These are phyloP conservation scores for Calamus simplicifolius DNA, from an alignment of 176 grass and related monocot genomes.

Conservation along the genomic window DNA sequence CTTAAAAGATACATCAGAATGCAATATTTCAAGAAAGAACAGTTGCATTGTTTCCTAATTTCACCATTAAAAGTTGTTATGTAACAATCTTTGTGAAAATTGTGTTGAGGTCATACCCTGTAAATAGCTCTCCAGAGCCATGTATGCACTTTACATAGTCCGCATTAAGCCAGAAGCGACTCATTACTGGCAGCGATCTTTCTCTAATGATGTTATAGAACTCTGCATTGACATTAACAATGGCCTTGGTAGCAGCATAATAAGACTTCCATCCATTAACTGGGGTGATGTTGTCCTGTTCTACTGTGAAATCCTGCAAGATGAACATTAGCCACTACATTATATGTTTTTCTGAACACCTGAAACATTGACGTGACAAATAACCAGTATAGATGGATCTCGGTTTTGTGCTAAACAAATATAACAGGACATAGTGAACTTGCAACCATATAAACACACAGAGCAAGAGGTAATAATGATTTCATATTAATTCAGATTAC, in stretches of 20 bases:
- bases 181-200: constrained; percentile 71
- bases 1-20: background rate
- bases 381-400: too few species aligned
- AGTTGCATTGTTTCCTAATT: too few species aligned
- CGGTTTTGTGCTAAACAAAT: too few species aligned
- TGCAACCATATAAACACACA: too few species aligned
- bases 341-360: too few species aligned
- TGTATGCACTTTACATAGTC: constrained; percentile 86
- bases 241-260: constrained; percentile 86
- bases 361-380: too few species aligned
- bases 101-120: constrained; percentile 46
- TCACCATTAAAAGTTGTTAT: too few species aligned
- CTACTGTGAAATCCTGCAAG: constrained; percentile 80
- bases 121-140: constrained; percentile 64
- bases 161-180: constrained; percentile 80
- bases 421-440: too few species aligned
- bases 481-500: too few species aligned
- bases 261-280: constrained; percentile 92
- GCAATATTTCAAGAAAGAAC: background rate
- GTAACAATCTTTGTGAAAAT: background rate
- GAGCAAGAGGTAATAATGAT: too few species aligned
- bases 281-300: constrained; percentile 62
- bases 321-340: background rate
- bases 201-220: constrained; percentile 96
- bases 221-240: constrained; percentile 74